A percentile compares a stretch with the other conserved stretches of the same genome.
Evolutionary conservation across 805 yeast genomes (phyloP).

Genomic region (Metschnikowia anglica): DNA sequence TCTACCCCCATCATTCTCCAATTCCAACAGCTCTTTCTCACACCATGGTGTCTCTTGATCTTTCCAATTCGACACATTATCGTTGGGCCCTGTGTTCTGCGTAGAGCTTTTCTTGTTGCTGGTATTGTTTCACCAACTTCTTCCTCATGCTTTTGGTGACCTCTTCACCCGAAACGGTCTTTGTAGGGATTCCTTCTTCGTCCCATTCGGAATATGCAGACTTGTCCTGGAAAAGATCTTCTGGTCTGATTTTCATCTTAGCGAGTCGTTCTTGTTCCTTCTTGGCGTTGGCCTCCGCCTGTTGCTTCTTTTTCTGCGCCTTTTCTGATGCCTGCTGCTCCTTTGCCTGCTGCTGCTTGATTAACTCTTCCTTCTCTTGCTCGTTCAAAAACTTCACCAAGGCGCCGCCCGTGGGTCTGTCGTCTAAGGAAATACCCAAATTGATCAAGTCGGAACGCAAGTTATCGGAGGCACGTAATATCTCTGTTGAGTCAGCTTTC

Average conservation of each 20-base stretch:
- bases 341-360: slow-evolving; percentile 53
- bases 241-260: slow-evolving; percentile 69
- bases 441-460: slow-evolving; percentile 70
- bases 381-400: slow-evolving; percentile 75
- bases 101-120: slow-evolving; percentile 78
- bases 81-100: slow-evolving; percentile 49
- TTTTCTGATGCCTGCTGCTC: slow-evolving; percentile 55
- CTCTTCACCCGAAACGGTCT: slow-evolving; percentile 74
- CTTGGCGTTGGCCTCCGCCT: slow-evolving; percentile 50
- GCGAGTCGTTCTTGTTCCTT: slow-evolving; percentile 62
- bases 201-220: slow-evolving; percentile 74
- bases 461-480: slow-evolving; percentile 70
- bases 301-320: slow-evolving; percentile 57
- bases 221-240: slow-evolving; percentile 65
- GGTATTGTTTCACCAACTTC: slow-evolving; percentile 76
- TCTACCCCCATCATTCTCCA: neutral
- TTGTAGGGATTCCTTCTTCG: slow-evolving; percentile 77
- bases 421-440: slow-evolving; percentile 84
- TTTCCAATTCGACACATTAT: neutral
- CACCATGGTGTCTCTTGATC: neutral
- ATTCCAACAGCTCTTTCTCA: neutral
- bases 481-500: slow-evolving; percentile 48
- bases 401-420: slow-evolving; percentile 78
- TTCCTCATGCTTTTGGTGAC: slow-evolving; percentile 82
- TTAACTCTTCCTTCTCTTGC: slow-evolving; percentile 65